These are phyloP conservation scores for Euphorbia tirucalli DNA, from an alignment of 345 rosid species.

Conservation along the genomic window DNA sequence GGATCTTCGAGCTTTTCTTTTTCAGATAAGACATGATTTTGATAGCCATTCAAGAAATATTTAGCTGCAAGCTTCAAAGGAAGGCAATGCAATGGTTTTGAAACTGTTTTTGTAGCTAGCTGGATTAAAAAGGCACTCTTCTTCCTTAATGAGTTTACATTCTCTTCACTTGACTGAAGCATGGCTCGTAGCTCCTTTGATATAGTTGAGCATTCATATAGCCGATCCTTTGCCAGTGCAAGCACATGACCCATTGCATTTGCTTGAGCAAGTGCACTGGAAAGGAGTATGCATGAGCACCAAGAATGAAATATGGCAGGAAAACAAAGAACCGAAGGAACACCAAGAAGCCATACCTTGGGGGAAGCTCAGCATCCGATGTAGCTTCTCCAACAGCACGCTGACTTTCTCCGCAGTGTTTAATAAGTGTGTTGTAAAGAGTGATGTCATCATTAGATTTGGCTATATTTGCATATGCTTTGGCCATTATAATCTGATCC, in stretches of 20 bases:
- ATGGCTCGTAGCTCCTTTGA: slow-evolving; percentile 76
- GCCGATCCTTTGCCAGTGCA: slow-evolving; percentile 71
- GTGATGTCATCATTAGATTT: slow-evolving; percentile 55
- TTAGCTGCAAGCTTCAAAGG: slow-evolving; percentile 82
- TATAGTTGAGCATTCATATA: slow-evolving; percentile 72
- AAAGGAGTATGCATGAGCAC: slow-evolving; percentile 27
- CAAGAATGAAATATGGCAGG: not conserved
- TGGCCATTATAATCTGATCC: slow-evolving; percentile 95
- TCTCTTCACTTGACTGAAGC: slow-evolving; percentile 75
- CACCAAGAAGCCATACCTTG: slow-evolving; percentile 52
- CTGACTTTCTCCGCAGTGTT: slow-evolving; percentile 57
- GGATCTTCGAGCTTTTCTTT: slow-evolving; percentile 63
- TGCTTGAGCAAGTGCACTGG: slow-evolving; percentile 82
- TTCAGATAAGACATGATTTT: slow-evolving; percentile 33
- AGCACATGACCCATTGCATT: slow-evolving; percentile 88
- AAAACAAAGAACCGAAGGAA: slow-evolving; percentile 13
- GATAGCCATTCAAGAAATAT: slow-evolving; percentile 56
- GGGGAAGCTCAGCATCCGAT: slow-evolving; percentile 76
- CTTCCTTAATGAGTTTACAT: slow-evolving; percentile 59
- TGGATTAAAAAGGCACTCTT: slow-evolving; percentile 90
- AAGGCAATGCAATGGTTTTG: slow-evolving; percentile 87
- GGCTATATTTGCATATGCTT: slow-evolving; percentile 89
- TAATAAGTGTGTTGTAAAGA: slow-evolving; percentile 59
- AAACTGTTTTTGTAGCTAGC: slow-evolving; percentile 93
- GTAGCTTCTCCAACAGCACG: slow-evolving; percentile 68